Percentiles rank a stretch among this genome's conserved stretches.
Conservation (phyloP, 1,139 yeast genomes). For the Yamadazyma friedrichii region DNA sequence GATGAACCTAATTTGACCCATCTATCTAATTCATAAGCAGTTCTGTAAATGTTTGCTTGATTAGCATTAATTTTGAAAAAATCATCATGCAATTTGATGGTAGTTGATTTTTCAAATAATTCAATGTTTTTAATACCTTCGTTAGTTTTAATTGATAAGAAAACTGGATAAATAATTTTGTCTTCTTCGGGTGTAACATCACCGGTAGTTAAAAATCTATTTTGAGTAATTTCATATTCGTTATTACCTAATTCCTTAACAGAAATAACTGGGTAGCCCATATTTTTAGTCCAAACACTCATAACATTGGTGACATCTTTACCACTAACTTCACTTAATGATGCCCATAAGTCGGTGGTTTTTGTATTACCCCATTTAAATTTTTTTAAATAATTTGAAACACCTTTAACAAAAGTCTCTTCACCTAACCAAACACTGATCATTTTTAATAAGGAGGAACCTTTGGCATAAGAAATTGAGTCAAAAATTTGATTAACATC, state of each 20-base stretch:
- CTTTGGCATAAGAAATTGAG: slow-evolving; percentile 71
- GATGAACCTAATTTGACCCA: slow-evolving; percentile 73
- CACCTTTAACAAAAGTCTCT: slow-evolving; percentile 70
- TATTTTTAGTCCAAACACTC: slow-evolving; percentile 83
- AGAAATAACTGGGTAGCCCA: slow-evolving; percentile 78
- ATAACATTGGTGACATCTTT: slow-evolving; percentile 72
- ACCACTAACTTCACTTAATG: slow-evolving; percentile 73
- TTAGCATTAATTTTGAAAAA: slow-evolving; percentile 81
- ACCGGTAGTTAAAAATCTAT: slow-evolving; percentile 78
- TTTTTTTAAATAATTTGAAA: slow-evolving; percentile 66
- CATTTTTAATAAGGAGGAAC: slow-evolving; percentile 78
- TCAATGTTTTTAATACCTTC: slow-evolving; percentile 59
- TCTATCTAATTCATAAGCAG: slow-evolving; percentile 67
- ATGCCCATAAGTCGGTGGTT: slow-evolving; percentile 81
- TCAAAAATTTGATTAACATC: slow-evolving; percentile 61
- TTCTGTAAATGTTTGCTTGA: slow-evolving; percentile 81
- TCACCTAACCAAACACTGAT: slow-evolving; percentile 71
- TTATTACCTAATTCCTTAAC: slow-evolving; percentile 45
- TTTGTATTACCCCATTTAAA: slow-evolving; percentile 80
- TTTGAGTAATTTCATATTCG: slow-evolving; percentile 59
- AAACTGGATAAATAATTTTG: slow-evolving; percentile 72
- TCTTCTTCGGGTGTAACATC: slow-evolving; percentile 72
- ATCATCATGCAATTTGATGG: slow-evolving; percentile 44
- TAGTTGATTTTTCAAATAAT: slow-evolving; percentile 53
- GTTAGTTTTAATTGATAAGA: slow-evolving; percentile 71